Evolutionary conservation across 2,329 filamentous ascomycete species (phyloP).

Genomic region (Calonectria hawksworthii): DNA sequence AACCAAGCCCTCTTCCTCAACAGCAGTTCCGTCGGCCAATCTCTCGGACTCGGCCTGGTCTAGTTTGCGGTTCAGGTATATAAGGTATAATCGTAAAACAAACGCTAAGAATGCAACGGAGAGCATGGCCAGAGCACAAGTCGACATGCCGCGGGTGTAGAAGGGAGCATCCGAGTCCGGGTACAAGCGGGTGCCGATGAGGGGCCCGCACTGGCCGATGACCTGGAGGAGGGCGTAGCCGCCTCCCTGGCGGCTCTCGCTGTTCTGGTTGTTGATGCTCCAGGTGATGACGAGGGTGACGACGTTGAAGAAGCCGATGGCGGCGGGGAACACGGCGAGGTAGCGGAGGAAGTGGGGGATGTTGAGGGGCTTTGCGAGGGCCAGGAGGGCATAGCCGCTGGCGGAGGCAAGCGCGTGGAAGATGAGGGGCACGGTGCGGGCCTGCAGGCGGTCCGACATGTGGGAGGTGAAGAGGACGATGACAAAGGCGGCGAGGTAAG

Average conservation of each 20-base stretch:
- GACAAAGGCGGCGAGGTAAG: constrained; percentile 82
- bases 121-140: constrained; percentile 74
- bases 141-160: constrained; percentile 73
- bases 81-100: constrained; percentile 67
- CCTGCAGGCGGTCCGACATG: constrained; percentile 76
- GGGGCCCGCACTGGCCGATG: constrained; percentile 84
- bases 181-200: constrained; percentile 77
- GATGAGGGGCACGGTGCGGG: constrained; percentile 77
- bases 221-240: constrained; percentile 86
- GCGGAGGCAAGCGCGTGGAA: constrained; percentile 77
- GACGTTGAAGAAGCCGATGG: constrained; percentile 85
- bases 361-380: constrained; percentile 65
- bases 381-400: constrained; percentile 71
- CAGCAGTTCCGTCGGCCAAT: constrained; percentile 36
- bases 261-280: constrained; percentile 88
- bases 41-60: constrained; percentile 52
- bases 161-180: constrained; percentile 72
- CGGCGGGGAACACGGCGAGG: constrained; percentile 82
- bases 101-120: constrained; percentile 70
- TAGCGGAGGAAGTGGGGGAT: constrained; percentile 72
- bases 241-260: constrained; percentile 77
- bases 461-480: constrained; percentile 80
- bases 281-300: constrained; percentile 89
- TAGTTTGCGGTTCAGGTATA: constrained; percentile 63
- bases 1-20: constrained; percentile 59